Evolutionary conservation across 495 filamentous ascomycete genomes (phyloP).

Genomic region (Talaromyces adpressus): DNA sequence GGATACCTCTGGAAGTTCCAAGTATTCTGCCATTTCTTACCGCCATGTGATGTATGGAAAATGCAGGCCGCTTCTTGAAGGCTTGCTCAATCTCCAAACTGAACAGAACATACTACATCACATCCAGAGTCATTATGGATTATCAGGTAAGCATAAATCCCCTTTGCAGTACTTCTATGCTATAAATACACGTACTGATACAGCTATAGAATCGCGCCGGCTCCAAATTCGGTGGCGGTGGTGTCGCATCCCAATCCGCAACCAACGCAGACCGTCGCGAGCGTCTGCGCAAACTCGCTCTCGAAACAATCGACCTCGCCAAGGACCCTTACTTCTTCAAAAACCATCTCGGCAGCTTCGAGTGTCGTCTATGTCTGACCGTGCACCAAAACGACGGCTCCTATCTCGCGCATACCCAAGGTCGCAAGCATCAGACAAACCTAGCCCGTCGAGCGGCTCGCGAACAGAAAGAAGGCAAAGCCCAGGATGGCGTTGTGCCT

Average conservation of each 20-base stretch:
- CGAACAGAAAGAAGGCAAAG: conserved; percentile 81
- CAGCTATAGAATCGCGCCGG: conserved; percentile 81
- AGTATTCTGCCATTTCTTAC: conserved; percentile 8
- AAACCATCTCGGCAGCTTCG: conserved; percentile 97
- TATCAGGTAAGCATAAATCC: conserved; percentile 41
- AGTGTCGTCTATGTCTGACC: conserved; percentile 94
- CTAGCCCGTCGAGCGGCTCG: conserved; percentile 91
- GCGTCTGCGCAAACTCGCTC: conserved; percentile 92
- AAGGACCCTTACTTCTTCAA: conserved; percentile 99
- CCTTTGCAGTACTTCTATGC: background rate
- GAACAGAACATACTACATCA: background rate
- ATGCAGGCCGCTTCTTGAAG: conserved; percentile 12
- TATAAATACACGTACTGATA: background rate
- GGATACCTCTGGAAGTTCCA: background rate
- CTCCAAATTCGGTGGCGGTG: conserved; percentile 96
- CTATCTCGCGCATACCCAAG: conserved; percentile 97
- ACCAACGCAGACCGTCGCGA: conserved; percentile 97
- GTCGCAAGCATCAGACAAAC: conserved; percentile 98
- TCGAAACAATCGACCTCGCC: conserved; percentile 98
- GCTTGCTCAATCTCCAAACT: background rate
- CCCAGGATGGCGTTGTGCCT: conserved; percentile 59
- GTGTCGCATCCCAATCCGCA: conserved; percentile 85
- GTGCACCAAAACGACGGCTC: conserved; percentile 99
- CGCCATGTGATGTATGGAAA: conserved; percentile 13
- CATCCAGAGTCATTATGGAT: conserved; percentile 40